Percentiles rank a stretch among this genome's conserved stretches.
Evolutionary conservation across 1,284 basidiomycete genomes (phyloP).

Genomic region (Cerioporus squamosus): DNA sequence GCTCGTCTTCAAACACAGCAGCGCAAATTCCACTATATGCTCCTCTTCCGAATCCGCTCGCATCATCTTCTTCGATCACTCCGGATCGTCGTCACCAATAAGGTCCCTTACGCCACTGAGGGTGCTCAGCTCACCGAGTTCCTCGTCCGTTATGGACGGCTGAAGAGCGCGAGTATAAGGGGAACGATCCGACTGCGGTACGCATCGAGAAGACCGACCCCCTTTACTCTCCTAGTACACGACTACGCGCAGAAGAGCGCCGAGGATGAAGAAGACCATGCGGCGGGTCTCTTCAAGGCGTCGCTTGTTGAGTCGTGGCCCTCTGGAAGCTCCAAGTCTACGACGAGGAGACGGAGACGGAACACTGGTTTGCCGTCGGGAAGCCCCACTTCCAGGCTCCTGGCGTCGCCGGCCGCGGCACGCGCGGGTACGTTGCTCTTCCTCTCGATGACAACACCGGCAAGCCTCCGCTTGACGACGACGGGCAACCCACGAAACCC

Average conservation of each 20-base stretch:
- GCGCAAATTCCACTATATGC: not conserved
- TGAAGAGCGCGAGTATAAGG: not conserved
- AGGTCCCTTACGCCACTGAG: not conserved
- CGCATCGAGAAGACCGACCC: not conserved
- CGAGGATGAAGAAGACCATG: too few relatives aligned
- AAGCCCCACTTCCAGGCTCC: slow-evolving; percentile 10
- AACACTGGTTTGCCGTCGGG: slow-evolving; percentile 7
- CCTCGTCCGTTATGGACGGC: not conserved
- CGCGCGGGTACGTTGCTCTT: slow-evolving; percentile 17
- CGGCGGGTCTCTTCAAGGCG: too few relatives aligned
- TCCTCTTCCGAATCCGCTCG: not conserved
- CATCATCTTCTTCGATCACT: not conserved
- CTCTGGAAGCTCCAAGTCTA: too few relatives aligned
- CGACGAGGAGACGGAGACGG: slow-evolving; percentile 2
- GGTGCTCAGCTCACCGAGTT: not conserved
- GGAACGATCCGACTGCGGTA: slow-evolving; percentile 13
- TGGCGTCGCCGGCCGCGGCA: slow-evolving; percentile 2
- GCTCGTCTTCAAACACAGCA: not conserved
- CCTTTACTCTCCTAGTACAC: too few relatives aligned
- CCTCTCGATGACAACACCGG: not conserved
- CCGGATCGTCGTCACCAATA: not conserved
- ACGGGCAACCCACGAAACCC: not conserved
- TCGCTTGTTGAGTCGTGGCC: too few relatives aligned
- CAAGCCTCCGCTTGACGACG: too few relatives aligned
- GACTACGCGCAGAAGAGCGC: too few relatives aligned